These are phyloP conservation scores for Fusarium lyarnte DNA, from an alignment of 2,329 filamentous ascomycete genomes.

Conservation along the genomic window DNA sequence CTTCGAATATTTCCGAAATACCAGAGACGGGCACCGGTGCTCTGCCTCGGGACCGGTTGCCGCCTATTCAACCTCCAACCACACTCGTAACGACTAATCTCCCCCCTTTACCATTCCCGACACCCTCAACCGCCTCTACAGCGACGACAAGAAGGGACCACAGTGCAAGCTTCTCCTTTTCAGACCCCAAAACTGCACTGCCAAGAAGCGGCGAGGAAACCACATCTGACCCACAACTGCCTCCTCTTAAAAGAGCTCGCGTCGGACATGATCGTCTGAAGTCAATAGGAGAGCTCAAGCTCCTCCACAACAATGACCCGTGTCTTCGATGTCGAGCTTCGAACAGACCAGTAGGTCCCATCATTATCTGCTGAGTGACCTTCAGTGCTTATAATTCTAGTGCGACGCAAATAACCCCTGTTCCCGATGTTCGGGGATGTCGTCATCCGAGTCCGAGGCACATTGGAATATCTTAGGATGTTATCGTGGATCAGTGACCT, in stretches of 20 bases:
- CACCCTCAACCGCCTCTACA: conserved; percentile 44
- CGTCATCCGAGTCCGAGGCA: conserved; percentile 51
- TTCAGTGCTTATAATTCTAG: conserved; percentile 45
- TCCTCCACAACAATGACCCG: conserved; percentile 57
- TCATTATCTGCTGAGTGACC: neutral
- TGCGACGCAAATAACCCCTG: conserved; percentile 64
- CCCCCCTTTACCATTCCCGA: conserved; percentile 44
- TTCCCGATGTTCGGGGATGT: conserved; percentile 54
- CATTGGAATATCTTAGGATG: conserved; percentile 63
- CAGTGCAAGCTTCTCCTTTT: conserved; percentile 49
- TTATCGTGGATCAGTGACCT: conserved; percentile 58
- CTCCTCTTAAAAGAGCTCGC: conserved; percentile 63
- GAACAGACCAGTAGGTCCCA: conserved; percentile 55
- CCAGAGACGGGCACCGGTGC: conserved; percentile 25
- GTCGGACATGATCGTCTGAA: conserved; percentile 63
- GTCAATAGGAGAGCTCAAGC: conserved; percentile 65
- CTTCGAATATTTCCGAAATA: conserved; percentile 22
- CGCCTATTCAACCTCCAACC: conserved; percentile 54
- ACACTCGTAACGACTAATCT: conserved; percentile 43
- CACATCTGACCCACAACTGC: conserved; percentile 62
- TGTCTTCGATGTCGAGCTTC: conserved; percentile 63
- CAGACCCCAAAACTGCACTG: conserved; percentile 49
- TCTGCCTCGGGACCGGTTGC: conserved; percentile 36
- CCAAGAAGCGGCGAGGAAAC: conserved; percentile 56
- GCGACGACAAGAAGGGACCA: conserved; percentile 43